Evolutionary conservation across 202 grass and related monocot genomes (phyloP).

Genomic region (Saccharum hybrid): DNA sequence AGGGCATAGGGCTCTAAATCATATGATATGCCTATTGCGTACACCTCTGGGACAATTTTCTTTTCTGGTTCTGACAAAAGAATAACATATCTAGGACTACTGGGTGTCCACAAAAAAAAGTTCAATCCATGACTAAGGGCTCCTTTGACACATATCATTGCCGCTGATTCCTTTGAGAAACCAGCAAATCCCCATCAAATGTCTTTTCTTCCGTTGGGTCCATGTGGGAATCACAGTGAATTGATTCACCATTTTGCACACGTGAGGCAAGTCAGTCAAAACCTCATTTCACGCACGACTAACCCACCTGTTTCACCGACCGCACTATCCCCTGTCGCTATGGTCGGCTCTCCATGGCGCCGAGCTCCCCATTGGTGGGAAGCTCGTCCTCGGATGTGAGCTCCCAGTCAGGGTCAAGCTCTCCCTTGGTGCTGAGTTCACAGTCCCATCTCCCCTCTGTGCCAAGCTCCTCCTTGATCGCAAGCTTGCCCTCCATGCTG

Average conservation of each 20-base stretch:
- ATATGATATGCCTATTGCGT: background rate
- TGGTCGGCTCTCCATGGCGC: background rate
- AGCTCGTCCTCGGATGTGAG: background rate
- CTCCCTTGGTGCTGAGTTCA: background rate
- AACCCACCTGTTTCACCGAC: background rate
- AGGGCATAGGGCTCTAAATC: background rate
- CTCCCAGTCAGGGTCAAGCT: background rate
- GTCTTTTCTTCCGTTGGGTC: background rate
- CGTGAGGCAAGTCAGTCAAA: background rate
- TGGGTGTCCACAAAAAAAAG: background rate
- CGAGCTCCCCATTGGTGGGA: background rate
- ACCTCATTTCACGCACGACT: background rate
- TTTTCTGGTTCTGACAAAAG: background rate
- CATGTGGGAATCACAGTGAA: conserved; percentile 1
- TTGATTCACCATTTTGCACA: background rate
- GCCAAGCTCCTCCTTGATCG: background rate
- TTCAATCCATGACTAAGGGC: background rate
- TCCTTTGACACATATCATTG: background rate
- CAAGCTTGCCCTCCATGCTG: background rate
- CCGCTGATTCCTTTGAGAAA: background rate
- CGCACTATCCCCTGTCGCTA: background rate
- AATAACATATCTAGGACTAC: background rate
- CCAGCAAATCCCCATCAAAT: background rate
- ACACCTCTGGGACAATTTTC: background rate
- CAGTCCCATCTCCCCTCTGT: background rate